Conservation (phyloP, 148 eudicot species). For the Mesembryanthemum crystallinum region DNA sequence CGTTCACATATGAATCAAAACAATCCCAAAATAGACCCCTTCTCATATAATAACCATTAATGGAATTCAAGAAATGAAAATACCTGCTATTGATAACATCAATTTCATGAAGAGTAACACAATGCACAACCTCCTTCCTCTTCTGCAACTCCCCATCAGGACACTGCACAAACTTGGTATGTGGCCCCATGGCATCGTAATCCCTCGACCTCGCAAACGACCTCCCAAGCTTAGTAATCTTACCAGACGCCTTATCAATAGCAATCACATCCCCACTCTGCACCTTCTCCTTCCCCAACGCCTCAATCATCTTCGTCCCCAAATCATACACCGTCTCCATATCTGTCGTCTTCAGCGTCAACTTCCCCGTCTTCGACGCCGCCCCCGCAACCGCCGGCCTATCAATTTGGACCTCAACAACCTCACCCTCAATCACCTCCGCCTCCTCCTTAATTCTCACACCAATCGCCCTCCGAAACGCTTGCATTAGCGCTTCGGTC, state of each 20-base stretch:
- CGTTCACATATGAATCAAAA: too few relatives aligned
- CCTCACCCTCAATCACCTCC: conserved; percentile 88
- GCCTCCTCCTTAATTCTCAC: conserved; percentile 89
- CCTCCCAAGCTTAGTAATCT: conserved; percentile 84
- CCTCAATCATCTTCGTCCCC: conserved; percentile 94
- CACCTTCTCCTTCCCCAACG: conserved; percentile 82
- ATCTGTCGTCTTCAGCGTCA: conserved; percentile 86
- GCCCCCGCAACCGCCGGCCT: conserved; percentile 67
- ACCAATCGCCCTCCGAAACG: conserved; percentile 75
- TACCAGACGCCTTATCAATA: conserved; percentile 84
- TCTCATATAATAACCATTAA: too few relatives aligned
- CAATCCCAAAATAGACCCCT: too few relatives aligned
- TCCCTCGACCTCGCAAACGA: conserved; percentile 91
- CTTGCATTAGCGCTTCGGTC: conserved; percentile 89
- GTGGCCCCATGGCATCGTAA: conserved; percentile 87
- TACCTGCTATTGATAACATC: conserved; percentile 99
- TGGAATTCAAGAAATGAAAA: background rate
- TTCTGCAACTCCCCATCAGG: conserved; percentile 99
- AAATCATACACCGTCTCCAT: conserved; percentile 96
- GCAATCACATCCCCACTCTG: conserved; percentile 96
- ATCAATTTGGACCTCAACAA: conserved; percentile 78
- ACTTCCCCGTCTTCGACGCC: conserved; percentile 78
- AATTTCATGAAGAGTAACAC: conserved; percentile 92
- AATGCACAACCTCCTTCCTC: conserved; percentile 95
- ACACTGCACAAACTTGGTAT: conserved; percentile 89